A percentile compares a stretch with the other conserved stretches of the same genome.
These are phyloP conservation scores for Claviceps sp. DNA, from an alignment of 2,329 filamentous ascomycete genomes.

Conservation along the genomic window DNA sequence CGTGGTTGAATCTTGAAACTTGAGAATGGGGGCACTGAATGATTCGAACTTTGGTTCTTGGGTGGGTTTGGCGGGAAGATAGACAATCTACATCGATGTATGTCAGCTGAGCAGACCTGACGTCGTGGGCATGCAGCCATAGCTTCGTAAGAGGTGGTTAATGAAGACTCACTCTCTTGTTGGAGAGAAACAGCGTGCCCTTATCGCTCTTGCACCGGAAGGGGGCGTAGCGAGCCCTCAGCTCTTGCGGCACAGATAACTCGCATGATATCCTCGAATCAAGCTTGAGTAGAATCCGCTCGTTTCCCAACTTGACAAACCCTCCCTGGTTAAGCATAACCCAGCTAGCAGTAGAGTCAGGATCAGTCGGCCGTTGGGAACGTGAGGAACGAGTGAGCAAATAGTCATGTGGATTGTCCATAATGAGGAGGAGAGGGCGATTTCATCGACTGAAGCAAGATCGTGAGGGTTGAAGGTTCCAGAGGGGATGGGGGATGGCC, in stretches of 20 bases:
- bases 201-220: slow-evolving; percentile 61
- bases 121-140: neutral
- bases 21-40: slow-evolving; percentile 78
- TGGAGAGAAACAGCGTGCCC: slow-evolving; percentile 70
- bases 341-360: slow-evolving; percentile 55
- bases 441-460: neutral
- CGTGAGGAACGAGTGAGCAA: slow-evolving; percentile 23
- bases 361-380: slow-evolving; percentile 25
- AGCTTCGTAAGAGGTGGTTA: neutral
- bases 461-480: neutral
- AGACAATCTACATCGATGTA: slow-evolving; percentile 54
- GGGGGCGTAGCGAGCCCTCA: slow-evolving; percentile 43
- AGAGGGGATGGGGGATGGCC: neutral
- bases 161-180: slow-evolving; percentile 53
- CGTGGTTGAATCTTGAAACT: slow-evolving; percentile 75
- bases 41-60: slow-evolving; percentile 55
- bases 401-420: slow-evolving; percentile 29
- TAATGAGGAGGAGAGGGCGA: slow-evolving; percentile 11
- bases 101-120: neutral
- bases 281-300: slow-evolving; percentile 69
- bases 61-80: slow-evolving; percentile 62
- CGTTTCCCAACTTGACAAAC: slow-evolving; percentile 75
- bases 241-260: slow-evolving; percentile 56
- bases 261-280: slow-evolving; percentile 66
- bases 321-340: slow-evolving; percentile 76